These are phyloP conservation scores for Cajanus cajan DNA, from an alignment of 306 rosid genomes.

Conservation along the genomic window DNA sequence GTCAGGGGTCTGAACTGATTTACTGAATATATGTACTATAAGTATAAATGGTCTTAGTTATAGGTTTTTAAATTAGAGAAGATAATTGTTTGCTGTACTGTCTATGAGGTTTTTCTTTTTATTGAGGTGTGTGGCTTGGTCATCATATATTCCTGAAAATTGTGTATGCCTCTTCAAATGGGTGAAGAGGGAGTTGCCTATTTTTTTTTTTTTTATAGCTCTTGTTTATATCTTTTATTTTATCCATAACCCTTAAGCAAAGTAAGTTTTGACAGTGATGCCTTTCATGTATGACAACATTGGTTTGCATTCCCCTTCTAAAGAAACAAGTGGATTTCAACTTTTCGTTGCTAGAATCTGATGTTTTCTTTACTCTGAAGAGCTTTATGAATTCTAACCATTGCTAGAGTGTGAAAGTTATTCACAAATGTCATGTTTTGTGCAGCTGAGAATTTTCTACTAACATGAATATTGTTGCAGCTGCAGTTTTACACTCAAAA, in stretches of 20 bases:
- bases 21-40: not conserved
- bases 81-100: slow-evolving; percentile 2
- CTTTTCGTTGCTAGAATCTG: not conserved
- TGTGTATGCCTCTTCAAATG: not conserved
- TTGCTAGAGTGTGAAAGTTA: not conserved
- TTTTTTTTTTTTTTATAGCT: slow-evolving; percentile 3
- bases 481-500: slow-evolving; percentile 34
- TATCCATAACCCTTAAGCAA: not conserved
- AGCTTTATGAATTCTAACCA: not conserved
- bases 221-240: slow-evolving; percentile 8
- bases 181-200: not conserved
- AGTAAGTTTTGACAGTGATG: not conserved
- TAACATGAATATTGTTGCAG: slow-evolving; percentile 35
- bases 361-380: slow-evolving; percentile 14
- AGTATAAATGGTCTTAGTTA: not conserved
- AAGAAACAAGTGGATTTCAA: not conserved
- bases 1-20: slow-evolving; percentile 13
- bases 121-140: not conserved
- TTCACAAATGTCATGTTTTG: slow-evolving; percentile 13
- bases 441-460: slow-evolving; percentile 7
- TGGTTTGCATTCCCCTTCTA: slow-evolving; percentile 9
- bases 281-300: not conserved
- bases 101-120: not conserved
- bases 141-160: slow-evolving; percentile 1
- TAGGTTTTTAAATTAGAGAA: not conserved